Percentiles rank a stretch among this genome's conserved stretches.
Conservation (phyloP, 2,329 filamentous ascomycete genomes). For the Claviceps africana region DNA sequence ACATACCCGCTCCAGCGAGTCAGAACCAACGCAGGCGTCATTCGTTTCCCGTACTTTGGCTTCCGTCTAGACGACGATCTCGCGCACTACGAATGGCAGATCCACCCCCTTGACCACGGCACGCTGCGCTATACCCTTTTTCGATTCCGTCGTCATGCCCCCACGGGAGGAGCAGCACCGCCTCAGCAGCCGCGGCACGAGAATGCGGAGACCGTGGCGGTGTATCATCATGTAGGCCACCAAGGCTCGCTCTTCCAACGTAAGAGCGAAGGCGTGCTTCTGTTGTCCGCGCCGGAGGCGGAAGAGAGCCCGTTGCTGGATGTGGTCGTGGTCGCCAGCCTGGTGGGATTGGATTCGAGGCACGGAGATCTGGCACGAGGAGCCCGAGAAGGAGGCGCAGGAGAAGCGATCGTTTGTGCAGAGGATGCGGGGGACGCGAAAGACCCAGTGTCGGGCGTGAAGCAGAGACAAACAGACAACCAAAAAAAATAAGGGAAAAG, state of each 20-base stretch:
- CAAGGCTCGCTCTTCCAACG: background rate
- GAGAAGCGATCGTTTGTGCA: background rate
- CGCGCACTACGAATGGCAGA: conserved; percentile 3
- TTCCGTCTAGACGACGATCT: background rate
- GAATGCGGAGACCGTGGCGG: background rate
- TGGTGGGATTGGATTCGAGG: conserved; percentile 2
- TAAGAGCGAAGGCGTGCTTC: conserved; percentile 3
- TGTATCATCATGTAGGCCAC: conserved; percentile 4
- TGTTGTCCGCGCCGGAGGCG: background rate
- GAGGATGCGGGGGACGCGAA: background rate
- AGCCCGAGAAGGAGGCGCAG: background rate
- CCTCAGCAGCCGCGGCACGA: background rate
- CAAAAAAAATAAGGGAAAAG: too few species aligned
- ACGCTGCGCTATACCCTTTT: conserved; percentile 4
- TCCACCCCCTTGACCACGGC: conserved; percentile 4
- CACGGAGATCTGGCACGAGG: background rate
- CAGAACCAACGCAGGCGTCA: background rate
- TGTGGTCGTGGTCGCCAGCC: conserved; percentile 1
- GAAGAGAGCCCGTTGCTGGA: background rate
- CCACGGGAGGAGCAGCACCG: background rate
- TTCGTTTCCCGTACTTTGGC: conserved; percentile 1
- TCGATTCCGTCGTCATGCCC: background rate
- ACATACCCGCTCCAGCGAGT: background rate
- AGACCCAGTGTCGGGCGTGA: background rate
- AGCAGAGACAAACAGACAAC: too few species aligned